phyloP scores from a whole-genome alignment of 129 eudicot genomes.

The Rutidosis leptorrhynchoides region DNA sequence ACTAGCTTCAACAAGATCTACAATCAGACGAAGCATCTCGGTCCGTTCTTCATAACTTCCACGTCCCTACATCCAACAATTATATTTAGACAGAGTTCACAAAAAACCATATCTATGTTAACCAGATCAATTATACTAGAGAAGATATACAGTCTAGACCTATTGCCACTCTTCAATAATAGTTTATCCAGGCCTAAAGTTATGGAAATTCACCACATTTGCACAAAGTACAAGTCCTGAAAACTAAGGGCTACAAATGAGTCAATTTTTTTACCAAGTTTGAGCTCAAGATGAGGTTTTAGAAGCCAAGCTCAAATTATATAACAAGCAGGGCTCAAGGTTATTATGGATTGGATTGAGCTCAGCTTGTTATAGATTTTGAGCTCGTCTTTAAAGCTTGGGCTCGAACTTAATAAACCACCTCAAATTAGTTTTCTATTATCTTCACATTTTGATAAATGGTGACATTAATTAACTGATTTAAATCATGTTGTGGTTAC shows the following conservation, averaged over 20 bases:
- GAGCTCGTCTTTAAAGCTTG: not conserved
- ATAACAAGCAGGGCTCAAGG: too few relatives aligned
- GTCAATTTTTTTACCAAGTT: not conserved
- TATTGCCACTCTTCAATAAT: not conserved
- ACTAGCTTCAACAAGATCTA: constrained; percentile 98
- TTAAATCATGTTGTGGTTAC: not conserved
- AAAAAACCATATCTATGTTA: not conserved
- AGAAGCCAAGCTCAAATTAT: not conserved
- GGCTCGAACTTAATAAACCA: not conserved
- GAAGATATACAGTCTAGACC: not conserved
- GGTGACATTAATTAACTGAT: not conserved
- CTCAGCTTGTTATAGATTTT: not conserved
- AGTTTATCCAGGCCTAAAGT: not conserved
- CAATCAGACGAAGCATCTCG: constrained; percentile 89
- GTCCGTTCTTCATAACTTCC: constrained; percentile 98
- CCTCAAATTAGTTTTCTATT: not conserved
- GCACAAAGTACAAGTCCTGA: not conserved
- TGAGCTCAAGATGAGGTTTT: not conserved
- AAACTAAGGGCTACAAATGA: not conserved
- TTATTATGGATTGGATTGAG: not conserved
- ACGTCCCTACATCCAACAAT: constrained; percentile 62
- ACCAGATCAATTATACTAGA: not conserved
- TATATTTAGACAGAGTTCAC: not conserved
- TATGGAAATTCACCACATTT: not conserved
- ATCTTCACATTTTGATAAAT: not conserved